Evolutionary conservation across 345 rosid genomes (phyloP), one percentile per base, ranked within the genome.

Genomic region (Euphorbia peplus): DNA sequence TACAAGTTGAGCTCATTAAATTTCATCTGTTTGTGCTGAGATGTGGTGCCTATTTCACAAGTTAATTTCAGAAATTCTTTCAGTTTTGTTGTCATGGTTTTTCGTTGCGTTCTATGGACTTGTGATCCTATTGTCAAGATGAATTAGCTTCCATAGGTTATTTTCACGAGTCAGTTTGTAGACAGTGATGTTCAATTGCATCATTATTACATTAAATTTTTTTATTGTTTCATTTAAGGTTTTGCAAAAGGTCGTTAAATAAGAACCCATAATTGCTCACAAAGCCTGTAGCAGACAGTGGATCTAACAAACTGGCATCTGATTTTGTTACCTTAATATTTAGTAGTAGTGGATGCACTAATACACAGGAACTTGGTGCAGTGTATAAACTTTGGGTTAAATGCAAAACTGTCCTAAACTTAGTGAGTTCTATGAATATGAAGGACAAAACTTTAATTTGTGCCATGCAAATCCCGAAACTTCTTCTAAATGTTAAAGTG

Each of bases 1-100:
- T 30, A 69, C 28, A 11, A 55, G 52, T 68, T 73, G 26, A 53
- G 60, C 35, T 70, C 22, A 35, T 60, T 39, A 59, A 73, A 35
- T 64, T 44, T n/a, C 16, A 18, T 65, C 68, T 48, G 19, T 15
- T 32, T 71, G 26, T 29, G 21, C 35, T 37, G 6, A 18, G 56
- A 51, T n/a, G 21, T 64, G 15, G 51, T 56, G n/a, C 29, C 59
- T 16, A 58, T 69, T 48, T 25, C 54, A 21, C 3, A 57, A 55
- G 55, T 53, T 19, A 65, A 58, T 32, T 24, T 57, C 12, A 29
- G 7, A 64, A 32, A 56, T 59, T 60, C 39, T 70, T 50, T 65
- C 62, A 44, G 46, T 50, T 50, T 58, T 35, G 52, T 19, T 41
- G 42, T 18, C 14, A 6, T 25, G 7, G 30, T 42, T 44, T 63